Evolutionary conservation across 2,329 filamentous ascomycete species (phyloP), one percentile per base, ranked within the genome.

Genomic region (Cladophialophora immunda): DNA sequence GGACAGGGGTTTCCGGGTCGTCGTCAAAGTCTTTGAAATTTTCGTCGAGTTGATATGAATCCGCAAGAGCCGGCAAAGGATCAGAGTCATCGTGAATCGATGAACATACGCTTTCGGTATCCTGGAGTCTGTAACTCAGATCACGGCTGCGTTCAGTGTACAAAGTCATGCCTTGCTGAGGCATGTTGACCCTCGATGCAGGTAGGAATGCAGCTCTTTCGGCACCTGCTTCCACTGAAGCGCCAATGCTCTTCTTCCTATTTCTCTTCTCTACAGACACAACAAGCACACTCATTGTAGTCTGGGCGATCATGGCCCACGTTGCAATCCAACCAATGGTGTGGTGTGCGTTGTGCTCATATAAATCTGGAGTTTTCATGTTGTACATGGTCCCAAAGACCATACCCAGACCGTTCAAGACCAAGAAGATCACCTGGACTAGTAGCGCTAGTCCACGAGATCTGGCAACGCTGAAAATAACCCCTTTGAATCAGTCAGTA

Each of bases 311-410:
- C 9, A 91, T 83, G 4, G 94, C 82, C 83, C 87, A 91, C 2
- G 91, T 94, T 36, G 90, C 84, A 47, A 92, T 84, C 94, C 94
- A 98, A 60, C 93, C 93, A 52, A 94, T 85, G 77, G 91, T 93
- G 81, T 93, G 89, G 78, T 97, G 94, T n/a, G 90, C 87, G 75
- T 97, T 97, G 76, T 91, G 90, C 32, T 89, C 88, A 76, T 97
- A 97, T 19, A 97, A 81, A 75, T 97, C 92, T 0, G 93, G 93
- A 0, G 93, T 97, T 69, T 86, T 88, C 65, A 86, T 84, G 76
- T 95, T 92, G 82, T 97, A 97, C 36, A 92, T 81, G 57, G 87
- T 84, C 8, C 87, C 88, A 29, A 91, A 76, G 11, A 92, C 74
- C 22, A 94, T 72, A 19, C 90, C 92, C 1, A 90, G 72, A 2